Conservation (phyloP, 176 grass and related monocot species). For the Carex littledalei region DNA sequence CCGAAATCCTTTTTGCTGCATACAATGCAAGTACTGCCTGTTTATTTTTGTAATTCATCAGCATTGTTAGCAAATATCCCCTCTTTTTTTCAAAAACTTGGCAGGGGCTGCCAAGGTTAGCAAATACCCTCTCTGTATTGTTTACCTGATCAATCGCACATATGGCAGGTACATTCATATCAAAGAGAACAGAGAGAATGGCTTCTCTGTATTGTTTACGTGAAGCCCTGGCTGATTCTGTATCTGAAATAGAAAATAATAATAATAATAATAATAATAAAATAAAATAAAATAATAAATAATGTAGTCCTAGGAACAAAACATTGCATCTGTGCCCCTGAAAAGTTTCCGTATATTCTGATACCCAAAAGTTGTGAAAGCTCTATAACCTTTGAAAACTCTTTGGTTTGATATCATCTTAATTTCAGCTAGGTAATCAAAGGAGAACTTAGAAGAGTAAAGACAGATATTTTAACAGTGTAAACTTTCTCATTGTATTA, state of each 20-base stretch:
- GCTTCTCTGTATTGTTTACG: conserved; percentile 76
- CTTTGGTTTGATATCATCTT: not conserved
- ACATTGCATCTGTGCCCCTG: not conserved
- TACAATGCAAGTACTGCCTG: conserved; percentile 90
- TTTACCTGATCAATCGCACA: conserved; percentile 71
- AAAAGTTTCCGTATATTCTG: not conserved
- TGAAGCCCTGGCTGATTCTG: conserved; percentile 78
- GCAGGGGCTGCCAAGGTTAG: no score
- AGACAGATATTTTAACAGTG: not conserved
- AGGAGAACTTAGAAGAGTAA: not conserved
- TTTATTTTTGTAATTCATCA: not conserved
- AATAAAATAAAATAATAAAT: not conserved
- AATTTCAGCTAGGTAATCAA: not conserved
- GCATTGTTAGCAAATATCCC: not conserved
- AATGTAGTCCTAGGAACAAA: not conserved
- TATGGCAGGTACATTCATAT: conserved; percentile 93
- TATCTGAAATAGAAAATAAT: conserved; percentile 44
- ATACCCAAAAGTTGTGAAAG: not conserved
- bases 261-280: no score
- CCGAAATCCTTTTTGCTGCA: conserved; percentile 72
- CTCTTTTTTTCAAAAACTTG: no score
- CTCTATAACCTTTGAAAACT: not conserved
- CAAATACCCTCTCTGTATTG: no score
- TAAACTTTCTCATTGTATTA: not conserved
- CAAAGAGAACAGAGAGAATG: conserved; percentile 76